Evolutionary conservation across 108 stramenopile genomes (phyloP).

Genomic region (Fistulifera solaris): DNA sequence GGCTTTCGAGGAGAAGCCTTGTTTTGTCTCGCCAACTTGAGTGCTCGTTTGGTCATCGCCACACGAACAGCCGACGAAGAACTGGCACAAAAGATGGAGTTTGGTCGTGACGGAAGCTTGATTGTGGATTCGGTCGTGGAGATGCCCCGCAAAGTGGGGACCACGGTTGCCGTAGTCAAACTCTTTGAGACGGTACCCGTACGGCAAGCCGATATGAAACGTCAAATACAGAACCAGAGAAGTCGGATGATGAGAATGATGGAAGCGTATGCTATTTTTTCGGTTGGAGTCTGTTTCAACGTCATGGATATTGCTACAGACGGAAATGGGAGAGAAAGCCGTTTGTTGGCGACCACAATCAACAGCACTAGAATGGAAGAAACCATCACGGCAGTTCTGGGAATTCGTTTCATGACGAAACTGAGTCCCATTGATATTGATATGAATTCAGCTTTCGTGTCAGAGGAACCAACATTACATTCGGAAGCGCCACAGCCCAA

Average conservation of each 20-base stretch:
- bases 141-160: constrained; percentile 61
- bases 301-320: constrained; percentile 44
- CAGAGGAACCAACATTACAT: not conserved
- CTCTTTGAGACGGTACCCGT: constrained; percentile 79
- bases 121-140: constrained; percentile 12
- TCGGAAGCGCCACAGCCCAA: not conserved
- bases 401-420: constrained; percentile 45
- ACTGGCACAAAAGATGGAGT: constrained; percentile 54
- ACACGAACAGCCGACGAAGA: constrained; percentile 51
- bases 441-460: constrained; percentile 11
- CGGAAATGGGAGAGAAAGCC: constrained; percentile 24
- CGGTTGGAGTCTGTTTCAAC: constrained; percentile 54
- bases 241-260: constrained; percentile 58
- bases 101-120: constrained; percentile 36
- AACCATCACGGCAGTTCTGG: constrained; percentile 51
- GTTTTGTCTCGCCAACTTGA: constrained; percentile 66
- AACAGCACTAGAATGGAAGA: constrained; percentile 36
- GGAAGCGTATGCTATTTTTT: constrained; percentile 75
- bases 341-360: constrained; percentile 39
- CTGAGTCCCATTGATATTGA: constrained; percentile 35
- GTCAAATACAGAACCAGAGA: constrained; percentile 59
- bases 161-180: constrained; percentile 73
- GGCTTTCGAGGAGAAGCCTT: constrained; percentile 91
- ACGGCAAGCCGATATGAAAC: constrained; percentile 57
- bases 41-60: constrained; percentile 44